Evolutionary conservation across 2,329 filamentous ascomycete genomes (phyloP).

Genomic region (Penicillium janthinellum): DNA sequence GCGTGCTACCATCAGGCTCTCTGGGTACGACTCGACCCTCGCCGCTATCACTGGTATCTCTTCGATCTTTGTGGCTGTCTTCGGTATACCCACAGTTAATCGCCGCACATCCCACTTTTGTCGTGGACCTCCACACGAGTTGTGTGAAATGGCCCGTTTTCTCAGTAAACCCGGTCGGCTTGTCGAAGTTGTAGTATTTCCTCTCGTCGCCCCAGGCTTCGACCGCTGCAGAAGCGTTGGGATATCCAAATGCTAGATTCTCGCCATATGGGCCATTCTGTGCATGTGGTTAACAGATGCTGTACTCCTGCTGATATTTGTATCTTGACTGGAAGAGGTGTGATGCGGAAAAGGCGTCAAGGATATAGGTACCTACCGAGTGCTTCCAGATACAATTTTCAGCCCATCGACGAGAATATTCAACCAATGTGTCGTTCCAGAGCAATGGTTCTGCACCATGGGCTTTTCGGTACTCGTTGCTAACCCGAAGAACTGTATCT

Average conservation of each 20-base stretch:
- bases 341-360: too few relatives aligned
- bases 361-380: conserved; percentile 30
- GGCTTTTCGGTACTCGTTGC: conserved; percentile 65
- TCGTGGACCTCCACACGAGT: conserved; percentile 69
- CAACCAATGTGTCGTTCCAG: conserved; percentile 68
- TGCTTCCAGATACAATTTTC: conserved; percentile 46
- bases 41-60: neutral
- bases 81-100: conserved; percentile 43
- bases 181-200: conserved; percentile 59
- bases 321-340: too few relatives aligned
- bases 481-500: conserved; percentile 62
- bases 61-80: conserved; percentile 24
- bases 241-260: conserved; percentile 71
- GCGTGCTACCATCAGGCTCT: conserved; percentile 11
- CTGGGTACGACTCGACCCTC: conserved; percentile 2
- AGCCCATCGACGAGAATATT: conserved; percentile 57
- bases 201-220: conserved; percentile 68
- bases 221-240: conserved; percentile 61
- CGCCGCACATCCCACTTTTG: conserved; percentile 59
- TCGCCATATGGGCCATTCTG: conserved; percentile 68
- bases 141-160: conserved; percentile 72
- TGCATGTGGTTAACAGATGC: conserved; percentile 1
- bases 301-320: too few relatives aligned
- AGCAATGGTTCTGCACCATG: conserved; percentile 61
- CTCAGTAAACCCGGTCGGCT: conserved; percentile 58